A percentile compares a stretch with the other conserved stretches of the same genome.
These are phyloP conservation scores for Penicillium sp. DNA, from an alignment of 2,329 filamentous ascomycete genomes.

Conservation along the genomic window DNA sequence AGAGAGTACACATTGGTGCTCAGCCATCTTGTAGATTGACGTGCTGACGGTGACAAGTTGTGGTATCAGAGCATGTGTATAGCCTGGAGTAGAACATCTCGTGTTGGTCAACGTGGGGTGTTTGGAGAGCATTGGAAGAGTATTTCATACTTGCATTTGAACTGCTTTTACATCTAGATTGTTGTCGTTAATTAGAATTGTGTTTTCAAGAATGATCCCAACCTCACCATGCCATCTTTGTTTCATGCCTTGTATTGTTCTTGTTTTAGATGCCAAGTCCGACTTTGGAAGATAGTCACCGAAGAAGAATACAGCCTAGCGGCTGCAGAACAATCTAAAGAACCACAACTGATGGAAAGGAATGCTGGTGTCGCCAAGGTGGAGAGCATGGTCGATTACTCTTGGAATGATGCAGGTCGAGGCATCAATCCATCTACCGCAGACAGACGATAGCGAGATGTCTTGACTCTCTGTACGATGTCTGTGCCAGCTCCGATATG, in stretches of 20 bases:
- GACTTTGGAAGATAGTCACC: no score
- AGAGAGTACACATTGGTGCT: no score
- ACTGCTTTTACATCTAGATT: background rate
- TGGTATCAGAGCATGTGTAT: no score
- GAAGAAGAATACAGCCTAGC: no score
- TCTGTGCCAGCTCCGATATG: background rate
- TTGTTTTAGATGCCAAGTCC: no score
- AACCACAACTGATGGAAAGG: background rate
- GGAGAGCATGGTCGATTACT: background rate
- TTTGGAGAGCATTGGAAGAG: background rate
- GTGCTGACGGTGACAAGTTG: no score
- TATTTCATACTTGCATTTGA: background rate
- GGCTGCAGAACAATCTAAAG: no score
- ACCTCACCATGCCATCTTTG: background rate
- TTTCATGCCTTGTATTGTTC: background rate
- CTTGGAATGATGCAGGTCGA: background rate
- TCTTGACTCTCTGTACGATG: no score
- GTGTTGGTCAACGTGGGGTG: background rate
- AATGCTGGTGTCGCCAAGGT: background rate
- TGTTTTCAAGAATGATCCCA: background rate
- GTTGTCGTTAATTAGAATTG: background rate
- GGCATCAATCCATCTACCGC: no score
- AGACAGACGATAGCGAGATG: no score
- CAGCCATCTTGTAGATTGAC: no score
- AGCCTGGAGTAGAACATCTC: background rate